phyloP scores from a whole-genome alignment of 192 early-diverging fungal genomes.

The Dispira parvispora region DNA sequence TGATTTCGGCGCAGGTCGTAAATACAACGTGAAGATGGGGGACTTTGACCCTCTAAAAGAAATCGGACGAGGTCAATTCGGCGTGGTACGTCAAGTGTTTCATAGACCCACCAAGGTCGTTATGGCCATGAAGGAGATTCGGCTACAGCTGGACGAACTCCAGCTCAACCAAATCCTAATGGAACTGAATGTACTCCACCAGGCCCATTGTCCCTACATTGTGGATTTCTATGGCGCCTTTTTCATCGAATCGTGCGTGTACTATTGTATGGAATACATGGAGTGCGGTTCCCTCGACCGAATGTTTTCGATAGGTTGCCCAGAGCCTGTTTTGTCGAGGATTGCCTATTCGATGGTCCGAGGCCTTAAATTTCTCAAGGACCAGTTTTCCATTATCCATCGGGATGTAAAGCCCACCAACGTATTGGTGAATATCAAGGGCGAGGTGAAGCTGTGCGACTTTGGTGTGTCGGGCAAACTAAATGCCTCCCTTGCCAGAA shows the following conservation, averaged over 20 bases:
- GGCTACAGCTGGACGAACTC: constrained; percentile 76
- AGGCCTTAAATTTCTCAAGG: constrained; percentile 74
- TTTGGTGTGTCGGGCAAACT: constrained; percentile 92
- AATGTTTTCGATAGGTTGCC: constrained; percentile 62
- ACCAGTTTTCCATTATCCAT: constrained; percentile 77
- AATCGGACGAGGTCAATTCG: constrained; percentile 84
- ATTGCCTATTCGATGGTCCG: constrained; percentile 65
- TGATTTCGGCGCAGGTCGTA: constrained; percentile 76
- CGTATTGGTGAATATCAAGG: constrained; percentile 66
- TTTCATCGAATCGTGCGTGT: constrained; percentile 89
- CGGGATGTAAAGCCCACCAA: constrained; percentile 95
- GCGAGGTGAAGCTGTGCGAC: constrained; percentile 89
- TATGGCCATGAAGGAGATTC: constrained; percentile 86
- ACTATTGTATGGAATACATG: constrained; percentile 98
- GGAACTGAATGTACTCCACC: constrained; percentile 90
- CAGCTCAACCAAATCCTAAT: constrained; percentile 88
- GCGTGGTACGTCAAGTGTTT: constrained; percentile 79
- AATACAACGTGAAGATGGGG: constrained; percentile 76
- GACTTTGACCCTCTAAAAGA: constrained; percentile 61
- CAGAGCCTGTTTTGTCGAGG: constrained; percentile 59
- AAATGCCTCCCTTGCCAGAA: constrained; percentile 76
- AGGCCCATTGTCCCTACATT: constrained; percentile 70
- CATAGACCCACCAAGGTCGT: constrained; percentile 70
- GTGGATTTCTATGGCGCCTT: constrained; percentile 98
- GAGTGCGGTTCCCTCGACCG: constrained; percentile 86